phyloP scores from a whole-genome alignment of 345 rosid genomes.

The Syzygium aqueum region DNA sequence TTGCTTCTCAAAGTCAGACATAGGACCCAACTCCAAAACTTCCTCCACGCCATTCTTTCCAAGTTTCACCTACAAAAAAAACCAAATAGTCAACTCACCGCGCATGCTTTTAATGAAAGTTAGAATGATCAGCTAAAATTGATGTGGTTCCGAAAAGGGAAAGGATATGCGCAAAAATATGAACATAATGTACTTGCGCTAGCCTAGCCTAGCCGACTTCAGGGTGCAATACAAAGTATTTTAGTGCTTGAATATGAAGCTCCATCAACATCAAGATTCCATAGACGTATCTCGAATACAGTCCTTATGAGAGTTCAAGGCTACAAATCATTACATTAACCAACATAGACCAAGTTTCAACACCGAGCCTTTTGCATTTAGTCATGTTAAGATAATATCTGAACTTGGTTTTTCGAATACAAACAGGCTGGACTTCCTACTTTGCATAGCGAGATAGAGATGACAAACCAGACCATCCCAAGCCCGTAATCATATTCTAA shows the following conservation, averaged over 20 bases:
- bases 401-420: not conserved
- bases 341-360: not conserved
- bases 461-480: not conserved
- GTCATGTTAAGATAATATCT: not conserved
- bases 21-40: conserved; percentile 62
- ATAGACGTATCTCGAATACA: not conserved
- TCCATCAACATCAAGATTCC: not conserved
- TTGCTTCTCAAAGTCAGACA: conserved; percentile 62
- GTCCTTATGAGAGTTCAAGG: not conserved
- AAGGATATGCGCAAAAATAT: not conserved
- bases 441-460: not conserved
- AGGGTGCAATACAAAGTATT: not conserved
- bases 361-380: not conserved
- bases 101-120: not conserved
- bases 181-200: not conserved
- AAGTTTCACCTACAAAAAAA: conserved; percentile 30
- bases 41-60: conserved; percentile 60
- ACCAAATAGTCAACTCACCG: not conserved
- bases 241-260: not conserved
- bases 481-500: not conserved
- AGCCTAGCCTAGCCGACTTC: not conserved
- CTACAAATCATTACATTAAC: not conserved
- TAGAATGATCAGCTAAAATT: not conserved
- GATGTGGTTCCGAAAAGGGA: not conserved
- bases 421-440: not conserved